A percentile compares a stretch with the other conserved stretches of the same genome.
Conservation (phyloP, 352 stramenopile genomes). For the Pythium phragmiticola region DNA sequence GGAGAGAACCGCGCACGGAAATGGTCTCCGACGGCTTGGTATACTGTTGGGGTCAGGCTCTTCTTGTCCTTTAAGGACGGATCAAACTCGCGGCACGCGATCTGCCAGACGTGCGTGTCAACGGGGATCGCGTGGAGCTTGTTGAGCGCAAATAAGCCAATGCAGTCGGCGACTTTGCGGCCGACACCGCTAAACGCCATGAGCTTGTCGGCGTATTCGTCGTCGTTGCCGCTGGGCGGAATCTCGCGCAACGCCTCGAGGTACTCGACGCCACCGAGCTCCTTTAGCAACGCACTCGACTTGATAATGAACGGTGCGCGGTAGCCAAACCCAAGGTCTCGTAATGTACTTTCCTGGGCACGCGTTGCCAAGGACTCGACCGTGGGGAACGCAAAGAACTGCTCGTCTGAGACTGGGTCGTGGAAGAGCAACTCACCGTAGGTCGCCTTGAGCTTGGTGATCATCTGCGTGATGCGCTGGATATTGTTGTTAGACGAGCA, state of each 20-base stretch:
- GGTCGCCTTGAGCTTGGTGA: conserved; percentile 71
- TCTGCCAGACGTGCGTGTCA: conserved; percentile 93
- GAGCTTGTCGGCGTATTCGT: conserved; percentile 28
- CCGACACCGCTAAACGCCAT: conserved; percentile 70
- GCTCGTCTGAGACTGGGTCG: conserved; percentile 22
- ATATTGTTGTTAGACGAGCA: conserved; percentile 98
- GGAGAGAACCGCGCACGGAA: conserved; percentile 86
- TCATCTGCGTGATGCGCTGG: conserved; percentile 89
- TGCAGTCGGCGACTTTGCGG: conserved; percentile 93
- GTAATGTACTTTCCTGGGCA: conserved; percentile 71
- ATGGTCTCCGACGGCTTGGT: conserved; percentile 83
- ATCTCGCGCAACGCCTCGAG: conserved; percentile 19
- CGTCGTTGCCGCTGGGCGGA: conserved; percentile 9
- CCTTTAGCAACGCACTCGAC: conserved; percentile 21
- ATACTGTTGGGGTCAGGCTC: conserved; percentile 68
- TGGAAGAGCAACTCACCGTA: conserved; percentile 64
- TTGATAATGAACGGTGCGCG: conserved; percentile 55
- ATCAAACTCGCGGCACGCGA: conserved; percentile 77
- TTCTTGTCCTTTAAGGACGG: conserved; percentile 35
- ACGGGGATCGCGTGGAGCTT: conserved; percentile 89
- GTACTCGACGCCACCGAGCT: conserved; percentile 24
- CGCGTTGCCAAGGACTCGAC: conserved; percentile 45
- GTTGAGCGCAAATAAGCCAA: conserved; percentile 93
- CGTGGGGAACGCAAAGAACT: conserved; percentile 85
- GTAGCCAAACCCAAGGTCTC: conserved; percentile 79